Percentiles rank a stretch among this genome's conserved stretches.
phyloP scores from a whole-genome alignment of 176 grass and related monocot genomes.

The Rhynchospora breviuscula region DNA sequence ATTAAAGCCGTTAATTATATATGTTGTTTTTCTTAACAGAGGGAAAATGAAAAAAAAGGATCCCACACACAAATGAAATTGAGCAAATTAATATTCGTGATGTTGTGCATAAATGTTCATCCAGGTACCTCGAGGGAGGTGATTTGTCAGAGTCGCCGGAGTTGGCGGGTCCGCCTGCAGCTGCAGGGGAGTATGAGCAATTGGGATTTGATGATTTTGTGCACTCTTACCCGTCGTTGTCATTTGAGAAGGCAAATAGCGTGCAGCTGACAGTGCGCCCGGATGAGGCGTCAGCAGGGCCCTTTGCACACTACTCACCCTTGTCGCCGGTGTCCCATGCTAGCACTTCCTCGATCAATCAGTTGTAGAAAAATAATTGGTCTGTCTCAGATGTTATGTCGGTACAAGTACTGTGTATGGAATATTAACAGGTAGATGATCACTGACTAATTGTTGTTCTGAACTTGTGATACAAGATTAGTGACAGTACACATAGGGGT shows the following conservation, averaged over 20 bases:
- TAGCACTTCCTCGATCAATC: neutral
- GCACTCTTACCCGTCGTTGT: conserved; percentile 76
- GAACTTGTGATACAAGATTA: too few species aligned
- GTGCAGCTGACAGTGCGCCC: neutral
- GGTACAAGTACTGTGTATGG: too few species aligned
- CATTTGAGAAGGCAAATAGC: conserved; percentile 38
- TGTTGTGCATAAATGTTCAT: neutral
- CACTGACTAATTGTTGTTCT: too few species aligned
- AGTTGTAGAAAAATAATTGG: neutral
- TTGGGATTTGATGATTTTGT: conserved; percentile 64
- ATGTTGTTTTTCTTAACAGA: too few species aligned
- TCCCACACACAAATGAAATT: too few species aligned
- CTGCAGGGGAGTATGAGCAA: conserved; percentile 14
- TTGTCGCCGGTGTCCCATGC: conserved; percentile 43
- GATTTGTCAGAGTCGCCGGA: conserved; percentile 48
- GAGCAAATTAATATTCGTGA: too few species aligned
- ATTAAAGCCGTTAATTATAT: too few species aligned
- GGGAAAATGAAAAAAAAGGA: too few species aligned
- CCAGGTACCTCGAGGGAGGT: conserved; percentile 49
- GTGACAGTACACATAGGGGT: too few species aligned
- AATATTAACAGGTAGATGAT: too few species aligned
- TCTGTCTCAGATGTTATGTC: neutral
- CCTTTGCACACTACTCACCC: conserved; percentile 39
- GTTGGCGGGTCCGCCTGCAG: conserved; percentile 25
- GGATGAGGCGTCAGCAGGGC: conserved; percentile 25